Evolutionary conservation across 169 alveolate genomes (phyloP), one percentile per base, ranked within the genome.

Genomic region (Plasmodium yoelii): DNA sequence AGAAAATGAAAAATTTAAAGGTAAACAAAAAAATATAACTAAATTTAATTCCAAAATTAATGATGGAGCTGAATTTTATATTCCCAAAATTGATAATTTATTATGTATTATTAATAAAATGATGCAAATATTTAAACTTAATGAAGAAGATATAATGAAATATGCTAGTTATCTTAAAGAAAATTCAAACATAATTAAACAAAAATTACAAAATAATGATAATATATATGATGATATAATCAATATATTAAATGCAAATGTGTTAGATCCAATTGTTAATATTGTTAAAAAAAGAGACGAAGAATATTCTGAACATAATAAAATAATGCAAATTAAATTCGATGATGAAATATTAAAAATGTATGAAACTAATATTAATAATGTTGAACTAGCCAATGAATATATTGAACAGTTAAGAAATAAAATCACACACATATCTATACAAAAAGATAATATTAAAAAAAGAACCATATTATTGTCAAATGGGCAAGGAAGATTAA

Each of bases 341-440:
- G 90, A 80, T 65, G 82, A 65, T 24, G 82, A 80, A 65, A 26
- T 80, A 18, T 53, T 80, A 69, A 65, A 80, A 22, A 67, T 80
- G 39, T 67, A 80, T 26, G 90, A 80, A 80, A 53, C 19, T 22
- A 80, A 80, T 55, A 65, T 80, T 7, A 67, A 80, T 49, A 80
- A 80, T 56, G 71, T 80, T 18, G 90, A 80, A 67, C 64, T 80
- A 55, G 90, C 90, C 12, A 80, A 80, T 42, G 55, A 60, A 18
- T 64, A 51, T 39, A 80, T 80, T 22, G 67, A 53, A 7, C 60
- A 80, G 9, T 26, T 80, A 8, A 80, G 55, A 80, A 80, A 80
- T 18, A 53, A 65, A 26, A n/a, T 80, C 18, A 44, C 39, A 19
- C 19, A 44, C 1, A 59, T 53, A 44, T 53, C 22, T 18, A n/a